Evolutionary conservation across 805 yeast genomes (phyloP).

Genomic region (Monosporozyma aquatica): DNA sequence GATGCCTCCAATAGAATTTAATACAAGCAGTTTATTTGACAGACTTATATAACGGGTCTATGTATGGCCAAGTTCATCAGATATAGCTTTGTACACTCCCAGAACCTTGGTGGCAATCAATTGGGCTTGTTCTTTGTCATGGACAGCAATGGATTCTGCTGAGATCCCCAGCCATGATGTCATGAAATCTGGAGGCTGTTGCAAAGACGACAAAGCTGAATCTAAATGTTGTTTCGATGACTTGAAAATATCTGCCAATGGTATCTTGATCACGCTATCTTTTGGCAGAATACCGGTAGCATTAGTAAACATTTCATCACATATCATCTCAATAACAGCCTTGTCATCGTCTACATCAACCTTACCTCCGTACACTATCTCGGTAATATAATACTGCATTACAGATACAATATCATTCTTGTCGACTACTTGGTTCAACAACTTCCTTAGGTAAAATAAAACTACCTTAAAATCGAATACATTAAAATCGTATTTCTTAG

Average conservation of each 20-base stretch:
- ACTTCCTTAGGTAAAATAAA: constrained; percentile 32
- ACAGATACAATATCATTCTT: background rate
- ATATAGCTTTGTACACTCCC: background rate
- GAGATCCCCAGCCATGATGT: constrained; percentile 3
- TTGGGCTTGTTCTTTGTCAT: background rate
- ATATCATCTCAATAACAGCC: constrained; percentile 11
- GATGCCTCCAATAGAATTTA: too few relatives aligned
- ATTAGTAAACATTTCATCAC: constrained; percentile 9
- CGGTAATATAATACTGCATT: constrained; percentile 5
- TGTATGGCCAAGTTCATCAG: too few relatives aligned
- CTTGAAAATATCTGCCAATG: background rate
- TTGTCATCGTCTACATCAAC: constrained; percentile 38
- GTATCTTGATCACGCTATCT: too few relatives aligned
- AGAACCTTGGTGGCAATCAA: background rate
- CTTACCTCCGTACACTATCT: constrained; percentile 38
- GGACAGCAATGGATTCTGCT: background rate
- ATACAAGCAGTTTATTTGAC: too few relatives aligned
- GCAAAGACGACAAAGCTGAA: background rate
- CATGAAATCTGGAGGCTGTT: constrained; percentile 2
- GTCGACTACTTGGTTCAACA: background rate
- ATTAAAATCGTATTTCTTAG: constrained; percentile 55
- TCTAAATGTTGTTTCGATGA: background rate
- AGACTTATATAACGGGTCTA: too few relatives aligned
- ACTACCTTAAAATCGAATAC: constrained; percentile 60
- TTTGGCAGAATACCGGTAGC: too few relatives aligned